A percentile compares a stretch with the other conserved stretches of the same genome.
Evolutionary conservation across 1,139 yeast genomes (phyloP).

Genomic region (Protomyces inouyei): DNA sequence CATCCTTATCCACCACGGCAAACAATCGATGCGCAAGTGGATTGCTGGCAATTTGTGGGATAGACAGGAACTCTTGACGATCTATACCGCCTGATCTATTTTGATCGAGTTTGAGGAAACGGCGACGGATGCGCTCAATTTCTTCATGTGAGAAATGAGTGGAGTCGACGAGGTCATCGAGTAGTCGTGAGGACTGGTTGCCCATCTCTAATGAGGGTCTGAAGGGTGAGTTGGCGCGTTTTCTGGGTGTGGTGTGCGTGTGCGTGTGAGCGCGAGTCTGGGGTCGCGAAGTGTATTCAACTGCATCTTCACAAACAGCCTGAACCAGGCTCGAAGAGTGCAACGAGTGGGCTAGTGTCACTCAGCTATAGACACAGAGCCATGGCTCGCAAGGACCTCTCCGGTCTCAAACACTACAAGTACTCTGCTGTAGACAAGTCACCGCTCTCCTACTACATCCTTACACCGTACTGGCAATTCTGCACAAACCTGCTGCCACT

Average conservation of each 20-base stretch:
- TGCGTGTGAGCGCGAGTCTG: no score
- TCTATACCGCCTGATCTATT: constrained; percentile 93
- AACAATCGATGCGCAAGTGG: constrained; percentile 85
- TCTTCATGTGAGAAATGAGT: constrained; percentile 66
- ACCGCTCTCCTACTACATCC: constrained; percentile 55
- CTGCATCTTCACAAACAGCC: no score
- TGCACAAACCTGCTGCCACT: constrained; percentile 64
- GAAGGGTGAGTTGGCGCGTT: no score
- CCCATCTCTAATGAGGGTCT: constrained; percentile 12
- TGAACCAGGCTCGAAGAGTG: no score
- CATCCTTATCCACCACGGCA: constrained; percentile 92
- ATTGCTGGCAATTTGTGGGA: constrained; percentile 87
- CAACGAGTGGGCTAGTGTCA: background rate
- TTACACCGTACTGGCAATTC: constrained; percentile 68
- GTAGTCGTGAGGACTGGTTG: constrained; percentile 21
- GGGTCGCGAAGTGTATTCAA: no score
- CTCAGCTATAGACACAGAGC: background rate
- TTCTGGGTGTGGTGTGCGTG: no score
- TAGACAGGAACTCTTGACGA: constrained; percentile 78
- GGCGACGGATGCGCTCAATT: constrained; percentile 79
- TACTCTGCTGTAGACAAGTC: constrained; percentile 60
- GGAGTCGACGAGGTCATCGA: constrained; percentile 23
- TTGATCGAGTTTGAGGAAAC: constrained; percentile 91
- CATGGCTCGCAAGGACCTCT: constrained; percentile 10
- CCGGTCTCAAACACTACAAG: constrained; percentile 23